Conservation (phyloP, 2,329 filamentous ascomycete species). For the Lecanicillium sp. region DNA sequence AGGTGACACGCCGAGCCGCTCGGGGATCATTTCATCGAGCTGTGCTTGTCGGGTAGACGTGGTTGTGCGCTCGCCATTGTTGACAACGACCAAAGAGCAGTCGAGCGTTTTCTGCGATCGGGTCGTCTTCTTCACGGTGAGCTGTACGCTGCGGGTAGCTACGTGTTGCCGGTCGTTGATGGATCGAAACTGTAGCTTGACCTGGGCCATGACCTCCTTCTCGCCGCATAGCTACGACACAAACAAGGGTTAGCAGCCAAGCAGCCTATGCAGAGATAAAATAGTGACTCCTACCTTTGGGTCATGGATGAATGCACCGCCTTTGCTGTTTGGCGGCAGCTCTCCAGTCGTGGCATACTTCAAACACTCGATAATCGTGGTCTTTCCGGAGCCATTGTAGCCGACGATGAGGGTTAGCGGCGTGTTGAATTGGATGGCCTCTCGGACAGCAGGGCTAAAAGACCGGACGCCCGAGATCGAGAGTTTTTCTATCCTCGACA, state of each 20-base stretch:
- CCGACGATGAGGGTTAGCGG: constrained; percentile 95
- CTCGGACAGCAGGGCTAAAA: constrained; percentile 66
- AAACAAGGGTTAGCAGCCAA: neutral
- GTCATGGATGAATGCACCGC: constrained; percentile 92
- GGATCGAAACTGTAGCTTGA: constrained; percentile 80
- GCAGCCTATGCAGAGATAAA: neutral
- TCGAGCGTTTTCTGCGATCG: constrained; percentile 79
- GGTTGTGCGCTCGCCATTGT: constrained; percentile 70
- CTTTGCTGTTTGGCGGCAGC: constrained; percentile 82
- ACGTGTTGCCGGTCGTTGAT: constrained; percentile 75
- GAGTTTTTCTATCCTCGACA: constrained; percentile 84
- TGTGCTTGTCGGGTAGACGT: constrained; percentile 76
- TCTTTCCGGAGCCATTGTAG: constrained; percentile 96
- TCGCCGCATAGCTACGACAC: constrained; percentile 60
- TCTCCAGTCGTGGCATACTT: constrained; percentile 97
- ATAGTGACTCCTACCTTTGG: constrained; percentile 55
- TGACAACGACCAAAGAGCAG: constrained; percentile 64
- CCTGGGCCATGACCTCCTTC: constrained; percentile 82
- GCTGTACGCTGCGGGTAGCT: constrained; percentile 73
- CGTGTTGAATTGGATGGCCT: constrained; percentile 81
- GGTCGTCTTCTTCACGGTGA: constrained; percentile 76
- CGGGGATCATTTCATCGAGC: constrained; percentile 75
- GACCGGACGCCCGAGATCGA: constrained; percentile 79
- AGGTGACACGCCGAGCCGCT: constrained; percentile 79
- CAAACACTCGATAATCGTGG: constrained; percentile 96